A percentile compares a stretch with the other conserved stretches of the same genome.
phyloP scores from a whole-genome alignment of 257 asterid species.

The Sherardia arvensis region DNA sequence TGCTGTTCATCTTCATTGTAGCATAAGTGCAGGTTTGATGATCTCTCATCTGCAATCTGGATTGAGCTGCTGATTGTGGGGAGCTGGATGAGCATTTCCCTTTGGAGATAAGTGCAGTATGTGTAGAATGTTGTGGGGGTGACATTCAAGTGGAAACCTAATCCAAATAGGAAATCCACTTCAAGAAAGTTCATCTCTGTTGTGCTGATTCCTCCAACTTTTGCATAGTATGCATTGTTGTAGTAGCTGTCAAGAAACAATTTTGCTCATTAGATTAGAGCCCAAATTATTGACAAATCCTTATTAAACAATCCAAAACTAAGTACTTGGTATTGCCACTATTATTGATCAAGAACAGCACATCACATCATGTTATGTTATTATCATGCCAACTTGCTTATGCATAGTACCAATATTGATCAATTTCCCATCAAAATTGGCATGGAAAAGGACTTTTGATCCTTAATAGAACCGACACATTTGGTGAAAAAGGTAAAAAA shows the following conservation, averaged over 20 bases:
- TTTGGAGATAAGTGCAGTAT: conserved; percentile 58
- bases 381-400: background rate
- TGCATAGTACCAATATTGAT: background rate
- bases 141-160: conserved; percentile 81
- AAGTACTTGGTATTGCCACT: background rate
- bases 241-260: conserved; percentile 44
- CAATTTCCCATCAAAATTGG: background rate
- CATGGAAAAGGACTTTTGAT: background rate
- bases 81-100: conserved; percentile 61
- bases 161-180: conserved; percentile 83
- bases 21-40: conserved; percentile 46
- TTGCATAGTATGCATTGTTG: conserved; percentile 93
- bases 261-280: background rate
- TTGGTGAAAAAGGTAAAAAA: background rate
- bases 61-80: conserved; percentile 23
- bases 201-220: conserved; percentile 94
- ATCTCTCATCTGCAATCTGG: conserved; percentile 25
- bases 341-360: background rate
- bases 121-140: conserved; percentile 70
- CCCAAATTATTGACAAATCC: background rate
- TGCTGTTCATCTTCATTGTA: conserved; percentile 70
- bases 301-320: background rate
- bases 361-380: background rate
- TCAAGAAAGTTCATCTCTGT: conserved; percentile 90
- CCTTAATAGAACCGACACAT: conserved; percentile 1